A percentile compares a stretch with the other conserved stretches of the same genome.
Conservation (phyloP, 179 eudicot species). For the Camellia oleifera region DNA sequence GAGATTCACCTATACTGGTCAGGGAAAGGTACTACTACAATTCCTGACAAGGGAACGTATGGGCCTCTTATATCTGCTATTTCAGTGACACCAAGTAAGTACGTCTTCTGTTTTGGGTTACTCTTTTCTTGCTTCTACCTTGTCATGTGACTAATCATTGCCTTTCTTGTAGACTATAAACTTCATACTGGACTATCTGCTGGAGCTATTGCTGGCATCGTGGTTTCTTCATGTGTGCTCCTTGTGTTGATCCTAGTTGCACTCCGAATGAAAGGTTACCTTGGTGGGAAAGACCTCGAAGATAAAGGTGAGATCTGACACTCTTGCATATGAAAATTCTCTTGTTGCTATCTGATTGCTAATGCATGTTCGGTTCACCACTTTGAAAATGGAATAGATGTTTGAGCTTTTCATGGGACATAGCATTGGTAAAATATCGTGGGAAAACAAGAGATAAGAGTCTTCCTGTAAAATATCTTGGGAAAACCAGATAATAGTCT, state of each 20-base stretch:
- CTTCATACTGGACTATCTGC: slow-evolving; percentile 45
- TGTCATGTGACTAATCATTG: neutral
- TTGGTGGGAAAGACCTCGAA: slow-evolving; percentile 42
- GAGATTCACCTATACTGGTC: slow-evolving; percentile 81
- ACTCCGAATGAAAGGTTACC: slow-evolving; percentile 43
- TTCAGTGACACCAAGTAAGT: slow-evolving; percentile 68
- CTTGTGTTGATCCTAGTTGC: slow-evolving; percentile 32
- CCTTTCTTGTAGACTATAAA: slow-evolving; percentile 51
- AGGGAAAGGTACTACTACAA: slow-evolving; percentile 76
- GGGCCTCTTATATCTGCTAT: slow-evolving; percentile 96
- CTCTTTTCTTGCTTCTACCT: neutral
- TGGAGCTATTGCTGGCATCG: slow-evolving; percentile 68
- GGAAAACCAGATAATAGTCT: neutral
- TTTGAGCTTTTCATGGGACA: neutral
- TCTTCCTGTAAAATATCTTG: neutral
- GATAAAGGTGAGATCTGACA: slow-evolving; percentile 45
- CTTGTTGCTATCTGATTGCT: slow-evolving; percentile 3
- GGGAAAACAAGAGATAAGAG: too few species aligned
- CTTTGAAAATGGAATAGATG: neutral
- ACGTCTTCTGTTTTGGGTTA: neutral
- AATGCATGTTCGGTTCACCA: neutral
- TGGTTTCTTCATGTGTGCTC: slow-evolving; percentile 41
- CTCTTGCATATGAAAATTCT: slow-evolving; percentile 1
- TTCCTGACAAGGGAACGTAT: slow-evolving; percentile 69
- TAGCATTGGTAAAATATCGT: neutral